A percentile compares a stretch with the other conserved stretches of the same genome.
Evolutionary conservation across 208 protist genomes (phyloP).

Genomic region (Leishmania gerbilli): DNA sequence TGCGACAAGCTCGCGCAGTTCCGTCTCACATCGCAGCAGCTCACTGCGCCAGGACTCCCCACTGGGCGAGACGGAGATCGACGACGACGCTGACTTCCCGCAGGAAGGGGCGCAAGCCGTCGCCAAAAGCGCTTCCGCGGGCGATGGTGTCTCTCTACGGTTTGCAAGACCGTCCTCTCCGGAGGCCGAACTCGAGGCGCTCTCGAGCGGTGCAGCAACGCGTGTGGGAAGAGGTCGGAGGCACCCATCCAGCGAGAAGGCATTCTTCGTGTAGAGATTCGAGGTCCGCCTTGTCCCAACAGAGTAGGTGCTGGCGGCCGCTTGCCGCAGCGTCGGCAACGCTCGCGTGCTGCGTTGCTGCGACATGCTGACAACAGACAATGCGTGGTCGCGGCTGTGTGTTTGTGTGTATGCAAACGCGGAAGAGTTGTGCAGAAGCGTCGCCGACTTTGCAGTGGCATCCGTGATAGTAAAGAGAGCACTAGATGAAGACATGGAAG

Average conservation of each 20-base stretch:
- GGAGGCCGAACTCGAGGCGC: not conserved
- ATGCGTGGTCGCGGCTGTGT: not conserved
- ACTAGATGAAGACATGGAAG: not conserved
- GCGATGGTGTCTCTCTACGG: not conserved
- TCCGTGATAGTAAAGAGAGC: not conserved
- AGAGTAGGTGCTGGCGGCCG: not conserved
- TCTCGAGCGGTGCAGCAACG: not conserved
- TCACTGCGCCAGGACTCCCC: slow-evolving; percentile 73
- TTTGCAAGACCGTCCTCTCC: not conserved
- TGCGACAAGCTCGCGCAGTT: slow-evolving; percentile 71
- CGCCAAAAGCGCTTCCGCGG: slow-evolving; percentile 23
- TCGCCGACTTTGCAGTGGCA: not conserved
- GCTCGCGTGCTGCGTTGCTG: slow-evolving; percentile 6
- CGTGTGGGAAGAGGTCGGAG: slow-evolving; percentile 7
- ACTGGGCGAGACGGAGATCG: not conserved
- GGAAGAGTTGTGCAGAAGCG: not conserved
- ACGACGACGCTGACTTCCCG: not conserved
- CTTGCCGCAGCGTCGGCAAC: slow-evolving; percentile 12
- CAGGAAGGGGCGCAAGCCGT: not conserved
- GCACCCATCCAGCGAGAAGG: slow-evolving; percentile 21
- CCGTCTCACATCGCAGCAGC: slow-evolving; percentile 77
- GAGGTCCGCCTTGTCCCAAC: not conserved
- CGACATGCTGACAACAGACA: not conserved
- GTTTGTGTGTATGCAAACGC: not conserved
- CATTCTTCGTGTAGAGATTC: slow-evolving; percentile 12